These are phyloP conservation scores for Somion occarium DNA, from an alignment of 1,284 basidiomycete species.

Conservation along the genomic window DNA sequence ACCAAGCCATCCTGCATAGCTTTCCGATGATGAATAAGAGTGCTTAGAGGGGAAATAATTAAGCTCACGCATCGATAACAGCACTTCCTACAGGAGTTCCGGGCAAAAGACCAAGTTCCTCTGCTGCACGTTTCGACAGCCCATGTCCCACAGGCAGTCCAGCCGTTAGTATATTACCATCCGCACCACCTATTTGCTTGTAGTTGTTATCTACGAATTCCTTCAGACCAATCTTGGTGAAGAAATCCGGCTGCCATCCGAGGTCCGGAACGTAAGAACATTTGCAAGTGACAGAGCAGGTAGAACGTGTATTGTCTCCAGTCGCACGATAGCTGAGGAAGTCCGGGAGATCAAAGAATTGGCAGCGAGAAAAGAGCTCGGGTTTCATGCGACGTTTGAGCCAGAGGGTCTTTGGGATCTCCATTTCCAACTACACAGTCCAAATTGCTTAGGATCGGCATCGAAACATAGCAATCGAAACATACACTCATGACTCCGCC, in stretches of 20 bases:
- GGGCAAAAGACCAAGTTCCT: constrained; percentile 79
- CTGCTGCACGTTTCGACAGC: constrained; percentile 73
- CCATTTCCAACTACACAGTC: constrained; percentile 84
- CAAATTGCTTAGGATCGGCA: constrained; percentile 5
- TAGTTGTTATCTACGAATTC: constrained; percentile 69
- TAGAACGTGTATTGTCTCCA: constrained; percentile 72
- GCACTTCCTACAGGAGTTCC: constrained; percentile 95
- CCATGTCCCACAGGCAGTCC: constrained; percentile 89
- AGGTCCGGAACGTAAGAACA: constrained; percentile 89
- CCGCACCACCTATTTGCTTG: constrained; percentile 73
- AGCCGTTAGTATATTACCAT: constrained; percentile 75
- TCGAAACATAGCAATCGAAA: constrained; percentile 15
- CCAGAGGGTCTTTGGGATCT: constrained; percentile 96
- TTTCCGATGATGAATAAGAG: constrained; percentile 23
- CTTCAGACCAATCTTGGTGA: constrained; percentile 75
- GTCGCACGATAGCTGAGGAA: constrained; percentile 95
- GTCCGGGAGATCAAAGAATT: constrained; percentile 98
- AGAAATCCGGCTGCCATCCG: constrained; percentile 90
- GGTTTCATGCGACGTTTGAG: constrained; percentile 85
- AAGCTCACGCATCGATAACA: constrained; percentile 83
- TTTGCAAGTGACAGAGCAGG: constrained; percentile 95
- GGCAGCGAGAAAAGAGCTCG: constrained; percentile 73
- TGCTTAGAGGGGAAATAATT: not conserved
- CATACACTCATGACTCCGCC: constrained; percentile 94
- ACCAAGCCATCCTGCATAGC: constrained; percentile 98